Conservation (phyloP, 2,329 filamentous ascomycete genomes). For the Periconia macrospinosa region DNA sequence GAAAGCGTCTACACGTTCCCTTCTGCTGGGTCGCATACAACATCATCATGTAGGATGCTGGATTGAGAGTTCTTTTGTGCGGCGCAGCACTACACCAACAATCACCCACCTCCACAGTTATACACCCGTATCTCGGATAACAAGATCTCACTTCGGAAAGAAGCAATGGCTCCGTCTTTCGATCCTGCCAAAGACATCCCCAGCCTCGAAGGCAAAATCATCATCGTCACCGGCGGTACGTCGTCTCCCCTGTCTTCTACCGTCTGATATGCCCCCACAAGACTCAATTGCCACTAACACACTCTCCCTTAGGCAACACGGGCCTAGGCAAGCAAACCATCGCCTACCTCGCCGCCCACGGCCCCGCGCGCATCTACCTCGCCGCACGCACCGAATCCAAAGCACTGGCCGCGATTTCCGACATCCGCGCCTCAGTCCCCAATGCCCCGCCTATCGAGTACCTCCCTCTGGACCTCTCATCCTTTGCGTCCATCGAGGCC, state of each 20-base stretch:
- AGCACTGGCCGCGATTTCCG: conserved; percentile 44
- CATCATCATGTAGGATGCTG: no score
- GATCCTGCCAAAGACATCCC: conserved; percentile 25
- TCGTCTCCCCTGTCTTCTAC: not conserved
- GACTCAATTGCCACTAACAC: not conserved
- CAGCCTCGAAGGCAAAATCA: conserved; percentile 33
- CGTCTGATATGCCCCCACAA: conserved; percentile 2
- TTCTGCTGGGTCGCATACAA: no score
- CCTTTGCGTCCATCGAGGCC: conserved; percentile 43
- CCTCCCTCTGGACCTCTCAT: conserved; percentile 48
- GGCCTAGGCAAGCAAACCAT: conserved; percentile 53
- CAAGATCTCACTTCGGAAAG: not conserved
- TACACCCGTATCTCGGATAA: not conserved
- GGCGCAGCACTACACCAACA: not conserved
- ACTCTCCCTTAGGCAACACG: conserved; percentile 40
- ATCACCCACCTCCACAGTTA: no score
- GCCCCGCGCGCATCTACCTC: conserved; percentile 51
- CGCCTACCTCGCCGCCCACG: conserved; percentile 47
- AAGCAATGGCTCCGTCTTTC: conserved; percentile 15
- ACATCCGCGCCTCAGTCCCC: conserved; percentile 41
- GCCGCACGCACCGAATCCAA: conserved; percentile 48
- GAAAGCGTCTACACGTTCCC: no score
- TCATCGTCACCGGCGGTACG: conserved; percentile 42
- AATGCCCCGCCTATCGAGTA: conserved; percentile 38
- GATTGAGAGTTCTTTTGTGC: no score